phyloP scores from a whole-genome alignment of 2,329 filamentous ascomycete species.

The Aspergillus japonicus region DNA sequence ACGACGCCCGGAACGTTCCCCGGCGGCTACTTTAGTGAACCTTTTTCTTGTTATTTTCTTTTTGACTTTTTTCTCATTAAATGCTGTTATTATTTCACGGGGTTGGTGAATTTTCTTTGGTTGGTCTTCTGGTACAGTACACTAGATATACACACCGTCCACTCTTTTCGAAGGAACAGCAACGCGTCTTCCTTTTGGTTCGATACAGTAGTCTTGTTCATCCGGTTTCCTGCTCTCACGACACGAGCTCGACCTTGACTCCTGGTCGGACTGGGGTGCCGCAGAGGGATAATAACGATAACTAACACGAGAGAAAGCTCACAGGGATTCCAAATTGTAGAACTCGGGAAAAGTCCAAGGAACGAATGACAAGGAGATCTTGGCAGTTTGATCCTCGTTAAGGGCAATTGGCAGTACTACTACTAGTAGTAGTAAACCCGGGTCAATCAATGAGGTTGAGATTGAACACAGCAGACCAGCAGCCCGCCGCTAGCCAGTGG shows the following conservation, averaged over 20 bases:
- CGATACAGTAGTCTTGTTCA: background rate
- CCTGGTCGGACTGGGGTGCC: background rate
- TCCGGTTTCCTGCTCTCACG: background rate
- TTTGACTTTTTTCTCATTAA: background rate
- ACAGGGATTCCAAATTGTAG: background rate
- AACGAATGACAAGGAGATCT: background rate
- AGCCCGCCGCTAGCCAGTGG: slow-evolving; percentile 23
- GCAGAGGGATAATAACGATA: background rate
- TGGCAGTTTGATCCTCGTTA: background rate
- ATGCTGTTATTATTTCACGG: background rate
- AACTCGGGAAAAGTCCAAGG: background rate
- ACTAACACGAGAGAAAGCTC: background rate
- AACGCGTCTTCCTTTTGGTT: background rate
- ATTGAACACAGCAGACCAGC: slow-evolving; percentile 1
- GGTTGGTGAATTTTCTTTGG: background rate
- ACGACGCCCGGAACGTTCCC: slow-evolving; percentile 9
- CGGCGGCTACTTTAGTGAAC: slow-evolving; percentile 6
- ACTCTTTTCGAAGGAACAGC: background rate
- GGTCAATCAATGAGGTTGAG: slow-evolving; percentile 8
- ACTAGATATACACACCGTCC: background rate
- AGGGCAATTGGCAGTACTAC: background rate
- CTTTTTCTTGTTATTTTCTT: background rate
- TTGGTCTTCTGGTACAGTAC: background rate
- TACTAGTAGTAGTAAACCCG: background rate
- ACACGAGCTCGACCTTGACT: background rate